Evolutionary conservation across 2,329 filamentous ascomycete genomes (phyloP), one percentile per base, ranked within the genome.

Genomic region (Simplicillium aogashimaense): DNA sequence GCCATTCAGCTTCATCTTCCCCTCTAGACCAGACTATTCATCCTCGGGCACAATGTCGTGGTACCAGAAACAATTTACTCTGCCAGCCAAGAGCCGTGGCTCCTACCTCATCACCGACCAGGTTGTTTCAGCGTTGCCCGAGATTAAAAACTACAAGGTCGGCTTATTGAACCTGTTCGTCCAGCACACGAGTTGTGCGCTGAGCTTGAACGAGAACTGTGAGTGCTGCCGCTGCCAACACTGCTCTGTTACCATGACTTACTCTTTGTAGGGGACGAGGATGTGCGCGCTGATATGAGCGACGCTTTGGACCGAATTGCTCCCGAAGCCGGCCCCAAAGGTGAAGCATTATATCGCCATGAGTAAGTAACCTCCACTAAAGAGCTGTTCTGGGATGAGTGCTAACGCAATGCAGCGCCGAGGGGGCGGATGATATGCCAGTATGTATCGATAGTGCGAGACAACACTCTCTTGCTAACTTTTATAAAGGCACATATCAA

Each of bases 401-500:
- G 25, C 40, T 42, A 36, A 42, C 15, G 3, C 10, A 4, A 2
- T 13, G 35, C 43, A 78, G 76, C 53, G 89, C 83, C 0, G 92
- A 95, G 69, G 92, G 92, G 1, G 63, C 67, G 38, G 92, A 98
- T 66, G 92, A 97, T 63, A 95, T 97, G 87, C 92, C 92, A 30
- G 83, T 86, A 56, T 45, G 59, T 50, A 30, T 35, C 37, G 15
- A 18, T 14, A 13, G 12, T 40, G 12, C 8, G 8, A 12, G n/a
- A 8, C 10, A 12, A 13, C 20, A 17, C 13, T 17, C 5, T 20
- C 14, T 15, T 17, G 43, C 16, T 40, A 17, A 40, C 15, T 15
- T 2, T 30, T 4, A 13, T 50, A 5, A 13, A 86, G 77, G 89
- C 88, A 43, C 92, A 98, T 62, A 83, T 98, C 60, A 98, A 98